Evolutionary conservation across 306 rosid genomes (phyloP), one percentile per base, ranked within the genome.

Genomic region (Hippophae rhamnoides): DNA sequence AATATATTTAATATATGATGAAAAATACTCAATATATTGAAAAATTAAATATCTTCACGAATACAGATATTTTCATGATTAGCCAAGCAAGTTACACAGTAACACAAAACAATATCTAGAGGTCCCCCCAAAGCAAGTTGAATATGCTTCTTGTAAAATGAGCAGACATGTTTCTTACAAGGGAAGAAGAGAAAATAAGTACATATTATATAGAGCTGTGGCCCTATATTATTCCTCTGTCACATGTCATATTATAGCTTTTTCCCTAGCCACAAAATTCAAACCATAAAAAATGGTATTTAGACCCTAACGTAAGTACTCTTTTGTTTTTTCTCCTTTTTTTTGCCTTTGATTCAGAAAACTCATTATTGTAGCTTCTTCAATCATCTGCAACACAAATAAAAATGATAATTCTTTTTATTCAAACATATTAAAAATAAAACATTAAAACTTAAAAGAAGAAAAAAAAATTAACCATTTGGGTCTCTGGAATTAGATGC

Each of bases 401-500:
- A 45, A 43, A 9, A 58, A 12, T 4, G 25, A 48, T 13, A 64
- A 9, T 13, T 38, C 58, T 40, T 7, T 12, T 18, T 57, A 66
- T 8, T 40, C 52, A 25, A 41, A 45, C 9, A 59, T 54, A 9
- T 44, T 47, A 48, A 56, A 44, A 26, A 13, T 41, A 41, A 40
- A 69, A 52, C 11, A 57, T 43, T 40, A 45, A 43, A 52, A 23
- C 53, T n/a, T 54, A 51, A 48, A 47, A 1, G n/a, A 47, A 31
- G 18, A 45, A 41, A 47, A 43, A 3, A n/a, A 31, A 43, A 40
- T 27, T 75, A 64, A 78, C 89, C 87, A 56, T 70, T 47, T 41
- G 69, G 83, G 56, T 79, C 74, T 69, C 82, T 85, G 68, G 95
- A 83, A 82, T 78, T 84, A 77, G 96, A 77, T 59, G 99, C 86